A percentile compares a stretch with the other conserved stretches of the same genome.
These are phyloP conservation scores for Zygosaccharomyces sapae DNA, from an alignment of 1,139 yeast genomes.

Conservation along the genomic window DNA sequence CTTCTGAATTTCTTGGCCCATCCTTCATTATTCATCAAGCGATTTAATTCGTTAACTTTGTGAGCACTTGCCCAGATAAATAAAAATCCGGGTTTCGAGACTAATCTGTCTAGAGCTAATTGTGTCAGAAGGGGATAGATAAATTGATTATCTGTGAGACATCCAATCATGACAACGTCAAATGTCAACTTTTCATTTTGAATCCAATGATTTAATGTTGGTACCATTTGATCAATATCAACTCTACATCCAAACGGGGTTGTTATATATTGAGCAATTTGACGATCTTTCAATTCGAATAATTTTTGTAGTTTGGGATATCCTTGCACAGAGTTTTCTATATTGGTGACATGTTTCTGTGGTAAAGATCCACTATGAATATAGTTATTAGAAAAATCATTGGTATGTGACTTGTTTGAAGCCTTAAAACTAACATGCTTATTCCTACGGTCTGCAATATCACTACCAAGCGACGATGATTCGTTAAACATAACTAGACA, in stretches of 20 bases:
- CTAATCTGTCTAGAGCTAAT: constrained; percentile 66
- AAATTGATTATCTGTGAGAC: constrained; percentile 68
- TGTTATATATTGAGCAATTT: constrained; percentile 48
- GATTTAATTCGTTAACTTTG: constrained; percentile 60
- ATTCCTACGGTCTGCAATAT: constrained; percentile 4
- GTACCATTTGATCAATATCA: constrained; percentile 49
- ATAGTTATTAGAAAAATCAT: constrained; percentile 70
- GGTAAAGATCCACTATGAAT: constrained; percentile 62
- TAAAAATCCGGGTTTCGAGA: constrained; percentile 80
- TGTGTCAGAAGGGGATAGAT: constrained; percentile 54
- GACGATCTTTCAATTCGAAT: constrained; percentile 55
- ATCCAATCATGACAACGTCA: constrained; percentile 91
- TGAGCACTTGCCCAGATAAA: constrained; percentile 83
- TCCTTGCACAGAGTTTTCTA: constrained; percentile 64
- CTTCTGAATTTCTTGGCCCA: constrained; percentile 80
- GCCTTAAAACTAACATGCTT: constrained; percentile 29
- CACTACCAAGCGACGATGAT: neutral
- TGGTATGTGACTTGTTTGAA: constrained; percentile 32
- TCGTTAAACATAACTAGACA: neutral
- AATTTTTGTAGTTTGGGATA: constrained; percentile 76
- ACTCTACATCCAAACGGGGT: constrained; percentile 65
- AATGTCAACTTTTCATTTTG: constrained; percentile 54
- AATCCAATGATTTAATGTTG: constrained; percentile 59
- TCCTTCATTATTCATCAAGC: constrained; percentile 49
- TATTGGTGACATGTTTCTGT: constrained; percentile 59